Percentiles rank a stretch among this genome's conserved stretches.
Evolutionary conservation across 2,329 filamentous ascomycete genomes (phyloP).

Genomic region (Epichloe bromicola): DNA sequence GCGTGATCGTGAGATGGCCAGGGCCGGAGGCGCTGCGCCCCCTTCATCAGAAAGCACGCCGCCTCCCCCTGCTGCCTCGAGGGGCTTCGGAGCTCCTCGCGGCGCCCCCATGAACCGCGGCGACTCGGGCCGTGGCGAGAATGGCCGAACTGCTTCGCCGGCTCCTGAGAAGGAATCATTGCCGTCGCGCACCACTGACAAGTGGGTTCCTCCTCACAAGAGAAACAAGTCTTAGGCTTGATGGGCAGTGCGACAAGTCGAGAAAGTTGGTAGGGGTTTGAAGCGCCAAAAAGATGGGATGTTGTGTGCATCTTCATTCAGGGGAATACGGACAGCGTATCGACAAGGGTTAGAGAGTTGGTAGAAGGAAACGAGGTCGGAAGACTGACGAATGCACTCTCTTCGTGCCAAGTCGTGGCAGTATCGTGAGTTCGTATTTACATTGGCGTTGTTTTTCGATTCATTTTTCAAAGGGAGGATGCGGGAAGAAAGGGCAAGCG

Average conservation of each 20-base stretch:
- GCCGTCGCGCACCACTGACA: conserved; percentile 40
- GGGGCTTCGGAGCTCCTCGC: conserved; percentile 16
- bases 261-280: neutral
- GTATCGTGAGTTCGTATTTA: neutral
- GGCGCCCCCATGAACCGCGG: conserved; percentile 30
- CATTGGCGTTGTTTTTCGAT: neutral
- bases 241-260: neutral
- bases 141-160: conserved; percentile 26
- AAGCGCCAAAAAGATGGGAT: neutral
- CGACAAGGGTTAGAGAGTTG: neutral
- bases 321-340: neutral
- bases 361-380: neutral
- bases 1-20: conserved; percentile 58
- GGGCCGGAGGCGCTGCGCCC: conserved; percentile 19
- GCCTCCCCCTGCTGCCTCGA: conserved; percentile 31
- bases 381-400: neutral
- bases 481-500: neutral
- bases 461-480: neutral
- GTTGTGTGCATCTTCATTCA: neutral
- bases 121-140: conserved; percentile 29
- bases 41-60: conserved; percentile 30
- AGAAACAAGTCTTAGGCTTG: conserved; percentile 19
- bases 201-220: conserved; percentile 42
- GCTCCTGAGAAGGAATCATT: conserved; percentile 34
- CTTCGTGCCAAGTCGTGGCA: neutral